phyloP scores from a whole-genome alignment of 2,329 filamentous ascomycete species.

The Botryotinia calthae region DNA sequence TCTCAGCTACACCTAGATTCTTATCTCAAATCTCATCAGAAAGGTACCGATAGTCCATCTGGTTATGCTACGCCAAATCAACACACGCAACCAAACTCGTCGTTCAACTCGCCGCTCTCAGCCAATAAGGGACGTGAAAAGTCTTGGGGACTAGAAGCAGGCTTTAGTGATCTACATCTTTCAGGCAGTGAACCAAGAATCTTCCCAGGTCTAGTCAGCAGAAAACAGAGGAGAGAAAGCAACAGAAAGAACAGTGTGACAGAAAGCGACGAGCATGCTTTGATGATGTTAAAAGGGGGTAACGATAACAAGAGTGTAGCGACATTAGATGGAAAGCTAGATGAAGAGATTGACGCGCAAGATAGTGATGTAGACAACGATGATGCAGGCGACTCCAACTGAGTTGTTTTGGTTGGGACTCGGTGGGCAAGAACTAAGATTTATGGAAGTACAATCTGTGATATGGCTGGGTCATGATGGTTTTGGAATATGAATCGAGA shows the following conservation, averaged over 20 bases:
- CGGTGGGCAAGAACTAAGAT: background rate
- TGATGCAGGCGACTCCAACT: conserved; percentile 11
- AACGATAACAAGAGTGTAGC: background rate
- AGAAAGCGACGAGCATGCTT: conserved; percentile 30
- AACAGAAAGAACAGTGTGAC: conserved; percentile 32
- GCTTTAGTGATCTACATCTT: conserved; percentile 46
- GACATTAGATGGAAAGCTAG: conserved; percentile 14
- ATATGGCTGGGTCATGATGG: background rate
- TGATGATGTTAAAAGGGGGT: conserved; percentile 15
- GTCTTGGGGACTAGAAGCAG: conserved; percentile 41
- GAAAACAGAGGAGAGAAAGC: conserved; percentile 35
- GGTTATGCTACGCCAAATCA: conserved; percentile 23
- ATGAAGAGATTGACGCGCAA: background rate
- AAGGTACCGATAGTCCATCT: conserved; percentile 23
- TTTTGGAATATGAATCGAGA: background rate
- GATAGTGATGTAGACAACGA: conserved; percentile 1
- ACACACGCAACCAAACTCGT: conserved; percentile 12
- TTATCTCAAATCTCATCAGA: conserved; percentile 13
- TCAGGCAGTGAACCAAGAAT: conserved; percentile 64
- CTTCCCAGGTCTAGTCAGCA: conserved; percentile 66
- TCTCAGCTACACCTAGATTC: conserved; percentile 32
- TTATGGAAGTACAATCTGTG: background rate
- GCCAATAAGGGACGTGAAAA: conserved; percentile 37
- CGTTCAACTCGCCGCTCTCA: conserved; percentile 27
- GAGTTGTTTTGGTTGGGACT: background rate